Conservation (phyloP, 768 basidiomycete genomes). For the Tulasnella sp. region DNA sequence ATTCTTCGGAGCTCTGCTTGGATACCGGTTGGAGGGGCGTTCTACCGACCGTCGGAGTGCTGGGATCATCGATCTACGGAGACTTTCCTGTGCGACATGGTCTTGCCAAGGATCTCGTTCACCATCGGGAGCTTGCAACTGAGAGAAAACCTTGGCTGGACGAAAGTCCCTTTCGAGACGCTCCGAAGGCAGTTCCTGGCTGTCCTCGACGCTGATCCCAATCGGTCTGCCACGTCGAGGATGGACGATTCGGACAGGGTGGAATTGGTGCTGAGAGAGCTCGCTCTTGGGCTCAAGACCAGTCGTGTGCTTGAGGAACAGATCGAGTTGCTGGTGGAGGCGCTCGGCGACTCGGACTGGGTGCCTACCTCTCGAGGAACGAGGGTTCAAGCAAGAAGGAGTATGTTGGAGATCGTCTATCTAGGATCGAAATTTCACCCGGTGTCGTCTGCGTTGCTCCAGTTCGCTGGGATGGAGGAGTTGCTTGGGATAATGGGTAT, state of each 20-base stretch:
- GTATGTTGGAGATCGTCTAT: background rate
- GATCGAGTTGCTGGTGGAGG: background rate
- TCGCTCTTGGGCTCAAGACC: background rate
- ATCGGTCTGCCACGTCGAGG: background rate
- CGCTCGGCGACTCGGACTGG: background rate
- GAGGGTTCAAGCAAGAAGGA: background rate
- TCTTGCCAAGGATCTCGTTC: background rate
- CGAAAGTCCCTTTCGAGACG: background rate
- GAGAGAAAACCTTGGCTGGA: background rate
- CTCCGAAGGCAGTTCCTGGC: background rate
- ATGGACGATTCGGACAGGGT: background rate
- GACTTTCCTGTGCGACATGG: background rate
- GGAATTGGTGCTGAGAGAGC: background rate
- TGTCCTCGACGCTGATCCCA: background rate
- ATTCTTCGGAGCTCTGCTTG: background rate
- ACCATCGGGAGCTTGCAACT: background rate
- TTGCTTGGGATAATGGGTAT: background rate
- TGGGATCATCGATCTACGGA: background rate
- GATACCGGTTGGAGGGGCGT: background rate
- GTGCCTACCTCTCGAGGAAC: background rate
- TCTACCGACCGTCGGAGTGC: background rate
- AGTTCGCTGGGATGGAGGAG: background rate
- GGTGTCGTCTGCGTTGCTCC: background rate
- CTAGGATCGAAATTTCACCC: background rate
- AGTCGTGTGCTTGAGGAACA: background rate